Evolutionary conservation across 352 stramenopile genomes (phyloP).

Genomic region (Globisporangium megalacanthum): DNA sequence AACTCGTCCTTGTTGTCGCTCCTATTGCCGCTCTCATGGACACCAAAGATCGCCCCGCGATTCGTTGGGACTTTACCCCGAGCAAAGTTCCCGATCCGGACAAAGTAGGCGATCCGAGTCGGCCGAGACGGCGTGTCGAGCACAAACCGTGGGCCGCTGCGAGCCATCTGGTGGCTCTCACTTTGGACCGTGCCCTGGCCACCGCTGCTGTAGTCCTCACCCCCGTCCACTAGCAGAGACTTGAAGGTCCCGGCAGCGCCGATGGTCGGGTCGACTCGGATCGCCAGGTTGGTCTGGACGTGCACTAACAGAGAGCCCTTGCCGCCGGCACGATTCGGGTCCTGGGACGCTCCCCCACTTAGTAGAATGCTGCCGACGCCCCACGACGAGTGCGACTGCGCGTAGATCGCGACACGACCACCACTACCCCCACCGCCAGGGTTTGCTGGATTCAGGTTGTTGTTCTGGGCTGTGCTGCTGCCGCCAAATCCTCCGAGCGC

Average conservation of each 20-base stretch:
- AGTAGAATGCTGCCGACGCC: slow-evolving; percentile 69
- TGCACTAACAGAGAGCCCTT: slow-evolving; percentile 38
- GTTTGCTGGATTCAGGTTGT: neutral
- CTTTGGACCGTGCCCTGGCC: slow-evolving; percentile 10
- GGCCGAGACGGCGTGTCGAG: slow-evolving; percentile 24
- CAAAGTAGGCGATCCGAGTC: slow-evolving; percentile 75
- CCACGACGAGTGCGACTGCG: slow-evolving; percentile 91
- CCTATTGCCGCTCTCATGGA: slow-evolving; percentile 16
- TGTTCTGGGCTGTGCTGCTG: slow-evolving; percentile 18
- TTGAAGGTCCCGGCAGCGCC: slow-evolving; percentile 66
- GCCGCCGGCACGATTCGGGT: slow-evolving; percentile 26
- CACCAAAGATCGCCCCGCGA: slow-evolving; percentile 59
- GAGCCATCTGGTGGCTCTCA: slow-evolving; percentile 26
- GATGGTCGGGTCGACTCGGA: slow-evolving; percentile 55
- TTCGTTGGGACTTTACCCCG: slow-evolving; percentile 37
- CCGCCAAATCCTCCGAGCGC: slow-evolving; percentile 82
- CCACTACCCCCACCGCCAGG: slow-evolving; percentile 85
- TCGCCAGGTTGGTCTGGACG: slow-evolving; percentile 33
- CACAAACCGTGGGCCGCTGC: slow-evolving; percentile 45
- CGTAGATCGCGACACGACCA: slow-evolving; percentile 76
- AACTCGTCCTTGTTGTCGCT: slow-evolving; percentile 33
- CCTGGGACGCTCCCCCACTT: slow-evolving; percentile 58
- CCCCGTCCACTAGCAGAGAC: slow-evolving; percentile 55
- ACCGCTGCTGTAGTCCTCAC: slow-evolving; percentile 24
- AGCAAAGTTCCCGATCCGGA: slow-evolving; percentile 46